Conservation (phyloP, 176 grass and related monocot species). For the Oryza brachyantha region DNA sequence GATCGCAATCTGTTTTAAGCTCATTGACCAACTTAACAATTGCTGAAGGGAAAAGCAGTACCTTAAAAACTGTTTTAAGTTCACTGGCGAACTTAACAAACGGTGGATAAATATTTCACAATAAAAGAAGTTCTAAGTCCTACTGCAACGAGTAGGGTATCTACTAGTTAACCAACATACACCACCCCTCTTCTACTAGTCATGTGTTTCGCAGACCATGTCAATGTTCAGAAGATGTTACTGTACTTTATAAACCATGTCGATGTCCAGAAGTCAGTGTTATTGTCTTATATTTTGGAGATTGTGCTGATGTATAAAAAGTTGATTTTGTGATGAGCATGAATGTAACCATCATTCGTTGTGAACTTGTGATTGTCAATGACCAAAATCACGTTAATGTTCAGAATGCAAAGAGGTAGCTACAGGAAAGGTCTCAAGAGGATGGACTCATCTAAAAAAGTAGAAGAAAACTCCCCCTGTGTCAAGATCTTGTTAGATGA, state of each 20-base stretch:
- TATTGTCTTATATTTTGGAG: background rate
- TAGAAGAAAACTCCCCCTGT: background rate
- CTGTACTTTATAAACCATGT: background rate
- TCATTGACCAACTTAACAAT: conserved; percentile 53
- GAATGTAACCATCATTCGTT: conserved; percentile 7
- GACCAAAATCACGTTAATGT: background rate
- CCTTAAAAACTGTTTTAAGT: no score
- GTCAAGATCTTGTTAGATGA: background rate
- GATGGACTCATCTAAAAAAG: background rate
- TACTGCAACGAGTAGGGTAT: no score
- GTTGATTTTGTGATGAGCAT: background rate
- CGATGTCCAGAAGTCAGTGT: background rate
- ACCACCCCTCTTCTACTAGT: background rate
- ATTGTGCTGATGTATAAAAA: background rate
- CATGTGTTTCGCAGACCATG: background rate
- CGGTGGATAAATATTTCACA: no score
- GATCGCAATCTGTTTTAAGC: conserved; percentile 50
- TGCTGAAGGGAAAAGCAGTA: conserved; percentile 72
- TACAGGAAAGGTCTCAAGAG: background rate
- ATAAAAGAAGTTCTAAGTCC: no score
- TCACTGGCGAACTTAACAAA: no score
- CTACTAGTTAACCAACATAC: background rate
- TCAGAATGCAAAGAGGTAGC: background rate
- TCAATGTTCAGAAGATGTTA: background rate
- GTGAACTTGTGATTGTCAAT: background rate